A percentile compares a stretch with the other conserved stretches of the same genome.
Conservation (phyloP, 192 early-diverging fungal species). For the Pilaira anomala region DNA sequence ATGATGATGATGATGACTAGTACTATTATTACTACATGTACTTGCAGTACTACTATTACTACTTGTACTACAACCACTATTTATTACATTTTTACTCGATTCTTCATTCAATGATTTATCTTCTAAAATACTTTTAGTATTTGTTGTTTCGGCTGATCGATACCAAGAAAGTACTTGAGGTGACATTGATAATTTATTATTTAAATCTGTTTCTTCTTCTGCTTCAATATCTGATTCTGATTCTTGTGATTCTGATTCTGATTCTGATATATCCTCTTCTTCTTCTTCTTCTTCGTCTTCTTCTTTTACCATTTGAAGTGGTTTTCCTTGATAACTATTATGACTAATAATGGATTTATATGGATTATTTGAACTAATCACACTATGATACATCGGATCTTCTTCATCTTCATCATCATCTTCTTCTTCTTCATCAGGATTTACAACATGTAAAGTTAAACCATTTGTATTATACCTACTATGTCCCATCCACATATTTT, state of each 20-base stretch:
- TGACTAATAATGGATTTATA: background rate
- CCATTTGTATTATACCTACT: constrained; percentile 9
- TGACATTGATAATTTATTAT: constrained; percentile 8
- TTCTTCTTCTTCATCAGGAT: constrained; percentile 1
- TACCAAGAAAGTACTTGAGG: constrained; percentile 8
- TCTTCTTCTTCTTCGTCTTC: constrained; percentile 8
- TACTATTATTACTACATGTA: background rate
- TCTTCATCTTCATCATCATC: background rate
- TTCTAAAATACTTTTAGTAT: background rate
- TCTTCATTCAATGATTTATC: background rate
- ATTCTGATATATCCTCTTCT: background rate
- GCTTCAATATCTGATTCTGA: background rate
- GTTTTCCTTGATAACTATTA: background rate
- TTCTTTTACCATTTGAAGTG: constrained; percentile 3
- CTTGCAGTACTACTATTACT: background rate
- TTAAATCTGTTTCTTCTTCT: background rate
- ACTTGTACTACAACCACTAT: background rate
- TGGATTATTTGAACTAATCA: constrained; percentile 6
- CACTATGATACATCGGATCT: constrained; percentile 2
- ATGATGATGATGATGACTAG: background rate
- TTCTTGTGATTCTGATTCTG: background rate
- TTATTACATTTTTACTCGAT: background rate
- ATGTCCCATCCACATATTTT: constrained; percentile 24
- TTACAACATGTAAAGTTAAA: constrained; percentile 11
- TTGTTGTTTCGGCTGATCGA: constrained; percentile 3